Evolutionary conservation across 2,329 filamentous ascomycete species (phyloP), one percentile per base, ranked within the genome.

Genomic region (Gaeumannomyces tritici): DNA sequence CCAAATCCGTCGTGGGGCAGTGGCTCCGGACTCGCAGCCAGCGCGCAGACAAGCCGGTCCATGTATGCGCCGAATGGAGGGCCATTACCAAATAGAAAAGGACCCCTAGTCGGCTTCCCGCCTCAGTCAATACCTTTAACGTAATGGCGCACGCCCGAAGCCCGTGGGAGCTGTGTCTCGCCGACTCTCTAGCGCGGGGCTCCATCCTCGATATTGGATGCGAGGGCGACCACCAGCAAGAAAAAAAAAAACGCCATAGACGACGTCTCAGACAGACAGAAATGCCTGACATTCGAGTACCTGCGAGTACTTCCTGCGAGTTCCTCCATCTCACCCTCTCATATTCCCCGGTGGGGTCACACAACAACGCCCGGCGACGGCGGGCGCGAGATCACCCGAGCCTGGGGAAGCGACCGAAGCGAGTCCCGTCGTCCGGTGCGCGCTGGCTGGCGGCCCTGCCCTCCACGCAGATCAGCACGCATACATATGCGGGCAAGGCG

Each of bases 61-160:
- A 55, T 28, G 26, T 57, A 8, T 58, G 26, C 27, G 7, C 21
- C 56, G 56, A 33, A 58, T 58, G 56, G 56, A 33, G 56, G 6
- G 26, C 56, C 56, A 58, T 58, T 58, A 58, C 56, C 56, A 58
- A 58, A 58, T 58, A 58, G 56, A 58, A 58, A 58, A 58, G 13
- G 56, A 33, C 26, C 56, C 29, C 29, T 27, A 29, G 29, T 27
- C 56, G 56, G 56, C 29, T 33, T 58, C 21, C 29, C 29, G 26
- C 56, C 29, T 29, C 21, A 9, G 27, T 13, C 56, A 58, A 58
- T 58, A 58, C 56, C 13, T 58, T 58, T 58, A 58, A 58, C 56
- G 56, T 58, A 58, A 58, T 58, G 26, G 56, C 18, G 27, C 42
- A 21, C 42, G 42, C 21, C 42, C 42, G 42, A 51, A 21, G 18